Percentiles rank a stretch among this genome's conserved stretches.
phyloP scores from a whole-genome alignment of 805 yeast species.

The Pichia californica region DNA sequence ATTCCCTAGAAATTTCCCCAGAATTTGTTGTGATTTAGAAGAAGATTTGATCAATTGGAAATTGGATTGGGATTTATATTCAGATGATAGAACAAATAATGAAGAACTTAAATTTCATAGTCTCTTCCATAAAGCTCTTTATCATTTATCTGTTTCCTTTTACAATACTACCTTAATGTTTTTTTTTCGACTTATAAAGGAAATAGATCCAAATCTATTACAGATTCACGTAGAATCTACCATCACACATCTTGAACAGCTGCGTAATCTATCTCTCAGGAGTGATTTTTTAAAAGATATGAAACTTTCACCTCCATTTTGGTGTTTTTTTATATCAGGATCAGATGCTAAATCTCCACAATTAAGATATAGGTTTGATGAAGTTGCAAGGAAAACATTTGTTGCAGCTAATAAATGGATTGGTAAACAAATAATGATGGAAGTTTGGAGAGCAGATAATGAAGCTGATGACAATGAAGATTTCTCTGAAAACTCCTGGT shows the following conservation, averaged over 20 bases:
- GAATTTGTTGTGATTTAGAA: conserved; percentile 48
- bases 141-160: conserved; percentile 33
- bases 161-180: conserved; percentile 40
- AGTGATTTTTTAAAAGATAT: conserved; percentile 18
- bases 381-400: conserved; percentile 28
- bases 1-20: conserved; percentile 49
- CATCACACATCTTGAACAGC: conserved; percentile 31
- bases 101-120: conserved; percentile 27
- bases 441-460: conserved; percentile 40
- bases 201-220: conserved; percentile 29
- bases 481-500: conserved; percentile 36
- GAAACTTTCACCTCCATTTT: conserved; percentile 37
- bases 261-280: conserved; percentile 18
- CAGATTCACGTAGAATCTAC: conserved; percentile 33
- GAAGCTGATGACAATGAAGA: conserved; percentile 6
- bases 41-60: conserved; percentile 44
- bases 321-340: conserved; percentile 43
- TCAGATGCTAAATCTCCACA: conserved; percentile 31
- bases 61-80: conserved; percentile 38
- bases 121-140: conserved; percentile 35
- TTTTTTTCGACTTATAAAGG: conserved; percentile 41
- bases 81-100: conserved; percentile 11
- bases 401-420: conserved; percentile 43
- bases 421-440: conserved; percentile 46
- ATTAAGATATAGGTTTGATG: conserved; percentile 30